A percentile compares a stretch with the other conserved stretches of the same genome.
Conservation (phyloP, 2,329 filamentous ascomycete genomes). For the Mycosphaerelloides madeirae region DNA sequence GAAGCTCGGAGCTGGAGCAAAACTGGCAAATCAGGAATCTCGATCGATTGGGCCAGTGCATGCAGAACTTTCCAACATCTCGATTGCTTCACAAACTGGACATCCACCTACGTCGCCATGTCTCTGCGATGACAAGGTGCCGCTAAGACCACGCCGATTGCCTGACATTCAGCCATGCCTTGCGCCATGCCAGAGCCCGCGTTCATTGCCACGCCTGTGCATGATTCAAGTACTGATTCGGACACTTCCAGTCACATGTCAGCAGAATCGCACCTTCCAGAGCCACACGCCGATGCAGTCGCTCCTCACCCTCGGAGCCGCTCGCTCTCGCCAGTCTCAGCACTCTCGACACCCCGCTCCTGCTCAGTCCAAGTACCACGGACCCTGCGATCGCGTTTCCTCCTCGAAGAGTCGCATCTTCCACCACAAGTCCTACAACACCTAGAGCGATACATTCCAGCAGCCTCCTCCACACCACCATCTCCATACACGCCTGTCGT, state of each 20-base stretch:
- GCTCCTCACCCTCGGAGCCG: neutral
- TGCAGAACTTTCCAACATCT: too few relatives aligned
- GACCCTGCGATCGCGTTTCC: conserved; percentile 1
- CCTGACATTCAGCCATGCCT: too few relatives aligned
- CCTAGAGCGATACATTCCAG: neutral
- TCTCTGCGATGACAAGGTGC: neutral
- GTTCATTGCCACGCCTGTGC: neutral
- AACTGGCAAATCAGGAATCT: too few relatives aligned
- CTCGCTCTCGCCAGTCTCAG: neutral
- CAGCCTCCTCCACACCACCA: neutral
- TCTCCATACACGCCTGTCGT: neutral
- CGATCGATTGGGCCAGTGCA: too few relatives aligned
- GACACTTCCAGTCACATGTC: too few relatives aligned
- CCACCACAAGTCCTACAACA: conserved; percentile 1
- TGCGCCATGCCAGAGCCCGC: too few relatives aligned
- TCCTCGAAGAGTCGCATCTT: conserved; percentile 1
- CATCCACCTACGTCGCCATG: too few relatives aligned
- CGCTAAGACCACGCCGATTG: neutral
- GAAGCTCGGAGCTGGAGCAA: too few relatives aligned
- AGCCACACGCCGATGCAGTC: neutral
- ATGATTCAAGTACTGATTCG: too few relatives aligned
- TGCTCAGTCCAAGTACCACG: conserved; percentile 1
- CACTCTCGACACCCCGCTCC: too few relatives aligned
- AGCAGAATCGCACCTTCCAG: neutral
- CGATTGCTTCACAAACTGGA: too few relatives aligned